These are phyloP conservation scores for Phalaenopsis equestris DNA, from an alignment of 106 monocot genomes.

Conservation along the genomic window DNA sequence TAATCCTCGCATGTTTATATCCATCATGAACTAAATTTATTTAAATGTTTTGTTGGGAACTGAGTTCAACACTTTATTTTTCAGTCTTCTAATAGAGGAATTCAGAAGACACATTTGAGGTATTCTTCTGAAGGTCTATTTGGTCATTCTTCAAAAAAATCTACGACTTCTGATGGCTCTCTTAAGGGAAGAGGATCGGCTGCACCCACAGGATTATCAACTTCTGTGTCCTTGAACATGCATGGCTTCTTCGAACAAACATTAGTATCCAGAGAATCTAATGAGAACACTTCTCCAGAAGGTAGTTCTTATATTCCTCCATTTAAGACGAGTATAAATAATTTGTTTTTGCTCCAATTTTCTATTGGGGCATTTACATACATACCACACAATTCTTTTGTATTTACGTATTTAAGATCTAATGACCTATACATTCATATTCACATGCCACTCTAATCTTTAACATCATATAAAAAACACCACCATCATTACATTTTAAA, in stretches of 20 bases:
- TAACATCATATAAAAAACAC: too few species aligned
- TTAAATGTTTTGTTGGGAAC: background rate
- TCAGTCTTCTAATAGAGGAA: slow-evolving; percentile 4
- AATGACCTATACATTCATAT: too few species aligned
- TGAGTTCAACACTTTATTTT: background rate
- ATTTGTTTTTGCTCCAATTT: background rate
- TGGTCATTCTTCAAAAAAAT: background rate
- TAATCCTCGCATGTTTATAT: background rate
- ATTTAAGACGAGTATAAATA: background rate
- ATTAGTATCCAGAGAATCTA: background rate
- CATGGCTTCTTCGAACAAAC: background rate
- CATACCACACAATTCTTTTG: too few species aligned
- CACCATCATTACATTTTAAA: too few species aligned
- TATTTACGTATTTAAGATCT: too few species aligned
- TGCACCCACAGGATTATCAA: background rate
- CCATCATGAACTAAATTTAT: background rate
- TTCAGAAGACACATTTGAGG: background rate
- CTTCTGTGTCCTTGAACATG: background rate
- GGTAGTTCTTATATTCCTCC: background rate
- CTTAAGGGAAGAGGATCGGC: background rate
- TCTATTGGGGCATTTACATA: too few species aligned
- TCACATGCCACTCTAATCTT: too few species aligned
- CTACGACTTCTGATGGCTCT: background rate
- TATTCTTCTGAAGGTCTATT: slow-evolving; percentile 2
- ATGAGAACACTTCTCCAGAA: background rate